Evolutionary conservation across 306 rosid species (phyloP), one percentile per base, ranked within the genome.

Genomic region (Potentilla sterilis): DNA sequence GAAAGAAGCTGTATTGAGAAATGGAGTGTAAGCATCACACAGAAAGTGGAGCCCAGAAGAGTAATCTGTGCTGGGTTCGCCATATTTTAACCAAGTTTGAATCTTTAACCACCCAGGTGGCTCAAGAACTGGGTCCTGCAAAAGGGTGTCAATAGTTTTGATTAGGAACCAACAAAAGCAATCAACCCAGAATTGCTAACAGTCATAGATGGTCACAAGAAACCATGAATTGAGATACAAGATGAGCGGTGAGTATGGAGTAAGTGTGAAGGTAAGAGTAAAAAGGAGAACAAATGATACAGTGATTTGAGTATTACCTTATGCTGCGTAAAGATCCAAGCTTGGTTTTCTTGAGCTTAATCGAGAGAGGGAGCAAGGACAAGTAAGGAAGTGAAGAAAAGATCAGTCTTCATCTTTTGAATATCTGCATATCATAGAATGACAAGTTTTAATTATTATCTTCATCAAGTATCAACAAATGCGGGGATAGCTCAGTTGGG

Each of bases 401-500:
- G 32, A 66, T 38, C 32, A 9, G 28, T 64, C 24, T 37, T 64
- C 4, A 0, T 3, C 42, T 6, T 37, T 16, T 15, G 38, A 32
- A 59, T 59, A 12, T 24, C 19, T 22, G 1, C 28, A 28, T 28
- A 28, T 28, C n/a, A n/a, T n/a, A n/a, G n/a, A n/a, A n/a, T n/a
- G n/a, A n/a, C n/a, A n/a, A n/a, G n/a, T n/a, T n/a, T n/a, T n/a
- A n/a, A n/a, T n/a, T n/a, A n/a, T n/a, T n/a, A n/a, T n/a, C n/a
- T n/a, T n/a, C n/a, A n/a, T n/a, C n/a, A n/a, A n/a, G n/a, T n/a
- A n/a, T n/a, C n/a, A n/a, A n/a, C n/a, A n/a, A n/a, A n/a, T n/a
- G 40, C 86, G 83, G 86, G 86, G 83, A 83, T 83, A 83, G 83
- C 86, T 83, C 86, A 83, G 86, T 83, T 79, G 86, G 86, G 86